These are phyloP conservation scores for Fusarium xyrophilum DNA, from an alignment of 2,329 filamentous ascomycete genomes.

Conservation along the genomic window DNA sequence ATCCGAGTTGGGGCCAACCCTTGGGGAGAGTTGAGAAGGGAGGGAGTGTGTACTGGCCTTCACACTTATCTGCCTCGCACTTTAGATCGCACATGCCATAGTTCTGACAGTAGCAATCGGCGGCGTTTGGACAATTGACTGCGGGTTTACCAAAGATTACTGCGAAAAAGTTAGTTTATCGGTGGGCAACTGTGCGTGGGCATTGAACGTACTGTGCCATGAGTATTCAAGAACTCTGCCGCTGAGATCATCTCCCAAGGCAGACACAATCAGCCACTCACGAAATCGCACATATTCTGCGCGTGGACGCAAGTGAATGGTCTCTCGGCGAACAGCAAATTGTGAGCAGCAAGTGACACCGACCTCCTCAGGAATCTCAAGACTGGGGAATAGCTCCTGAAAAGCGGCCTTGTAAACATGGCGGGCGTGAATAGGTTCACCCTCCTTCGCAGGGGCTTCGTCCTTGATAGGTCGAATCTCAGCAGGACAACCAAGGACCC, in stretches of 20 bases:
- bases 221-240: constrained; percentile 70
- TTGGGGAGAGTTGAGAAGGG: constrained; percentile 63
- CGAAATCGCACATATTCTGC: constrained; percentile 64
- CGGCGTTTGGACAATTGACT: constrained; percentile 66
- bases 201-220: constrained; percentile 64
- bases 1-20: constrained; percentile 61
- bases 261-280: constrained; percentile 65
- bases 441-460: constrained; percentile 45
- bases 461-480: constrained; percentile 54
- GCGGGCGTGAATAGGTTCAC: constrained; percentile 49
- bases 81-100: constrained; percentile 65
- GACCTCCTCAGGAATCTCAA: constrained; percentile 56
- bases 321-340: constrained; percentile 65
- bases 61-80: constrained; percentile 56
- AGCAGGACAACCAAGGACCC: constrained; percentile 62
- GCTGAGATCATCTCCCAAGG: constrained; percentile 60
- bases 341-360: constrained; percentile 70
- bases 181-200: too few relatives aligned
- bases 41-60: constrained; percentile 65
- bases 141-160: constrained; percentile 65
- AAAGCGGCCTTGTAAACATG: constrained; percentile 53
- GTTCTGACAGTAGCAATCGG: constrained; percentile 70
- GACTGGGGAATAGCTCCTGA: constrained; percentile 50
- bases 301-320: constrained; percentile 55
- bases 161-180: constrained; percentile 40